These are phyloP conservation scores for Chlorophyllum brunneum DNA, from an alignment of 768 basidiomycete species.

Conservation along the genomic window DNA sequence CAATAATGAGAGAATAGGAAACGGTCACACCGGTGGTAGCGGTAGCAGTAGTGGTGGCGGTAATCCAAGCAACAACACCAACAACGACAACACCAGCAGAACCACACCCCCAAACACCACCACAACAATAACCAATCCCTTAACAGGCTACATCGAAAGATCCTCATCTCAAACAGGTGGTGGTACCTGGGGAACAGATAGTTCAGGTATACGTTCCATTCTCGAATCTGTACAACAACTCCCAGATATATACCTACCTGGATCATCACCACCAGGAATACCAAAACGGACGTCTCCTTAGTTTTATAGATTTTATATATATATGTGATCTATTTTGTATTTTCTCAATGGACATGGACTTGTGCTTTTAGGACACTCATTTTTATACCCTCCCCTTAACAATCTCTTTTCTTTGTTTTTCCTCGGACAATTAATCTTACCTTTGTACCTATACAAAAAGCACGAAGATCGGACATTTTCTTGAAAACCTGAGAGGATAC, in stretches of 20 bases:
- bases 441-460: no score
- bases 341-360: no score
- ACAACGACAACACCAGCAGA: background rate
- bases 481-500: no score
- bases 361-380: no score
- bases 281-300: constrained; percentile 2
- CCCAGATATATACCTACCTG: background rate
- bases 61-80: background rate
- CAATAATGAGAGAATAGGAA: background rate
- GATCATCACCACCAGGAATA: background rate
- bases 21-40: no score
- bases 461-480: no score
- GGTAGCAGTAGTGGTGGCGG: background rate
- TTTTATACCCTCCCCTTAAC: background rate
- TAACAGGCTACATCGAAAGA: background rate
- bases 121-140: background rate
- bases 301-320: background rate
- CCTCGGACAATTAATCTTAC: background rate
- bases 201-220: constrained; percentile 3
- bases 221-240: constrained; percentile 5
- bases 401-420: background rate
- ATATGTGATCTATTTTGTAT: no score
- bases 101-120: no score
- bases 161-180: background rate
- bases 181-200: constrained; percentile 7